Evolutionary conservation across 1,284 basidiomycete species (phyloP).

Genomic region (Gymnopus androsaceus): DNA sequence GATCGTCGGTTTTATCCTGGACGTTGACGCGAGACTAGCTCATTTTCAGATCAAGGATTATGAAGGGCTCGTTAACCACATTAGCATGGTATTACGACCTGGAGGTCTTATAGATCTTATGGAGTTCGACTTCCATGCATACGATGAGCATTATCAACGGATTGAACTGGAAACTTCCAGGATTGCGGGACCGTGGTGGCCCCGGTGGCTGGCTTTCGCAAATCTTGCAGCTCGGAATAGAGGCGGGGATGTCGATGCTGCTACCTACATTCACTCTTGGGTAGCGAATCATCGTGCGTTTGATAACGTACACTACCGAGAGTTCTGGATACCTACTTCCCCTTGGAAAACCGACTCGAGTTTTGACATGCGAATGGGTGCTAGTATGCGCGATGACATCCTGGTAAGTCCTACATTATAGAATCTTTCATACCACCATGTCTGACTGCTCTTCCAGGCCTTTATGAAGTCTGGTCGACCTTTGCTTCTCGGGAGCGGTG

Average conservation of each 20-base stretch:
- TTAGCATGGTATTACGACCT: constrained; percentile 65
- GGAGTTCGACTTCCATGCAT: constrained; percentile 69
- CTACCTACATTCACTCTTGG: constrained; percentile 56
- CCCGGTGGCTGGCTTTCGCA: constrained; percentile 61
- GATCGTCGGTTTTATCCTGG: neutral
- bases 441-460: constrained; percentile 38
- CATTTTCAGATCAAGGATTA: constrained; percentile 66
- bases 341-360: constrained; percentile 43
- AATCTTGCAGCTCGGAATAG: constrained; percentile 50
- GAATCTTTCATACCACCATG: constrained; percentile 1
- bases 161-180: constrained; percentile 44
- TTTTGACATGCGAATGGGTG: constrained; percentile 27
- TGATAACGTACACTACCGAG: constrained; percentile 54
- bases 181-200: constrained; percentile 52
- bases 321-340: constrained; percentile 60
- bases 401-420: constrained; percentile 30
- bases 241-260: constrained; percentile 65
- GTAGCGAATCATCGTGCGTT: constrained; percentile 50
- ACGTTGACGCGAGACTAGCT: neutral
- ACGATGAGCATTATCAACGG: constrained; percentile 50
- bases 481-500: constrained; percentile 61
- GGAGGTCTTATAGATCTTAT: constrained; percentile 65
- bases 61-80: constrained; percentile 62
- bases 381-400: constrained; percentile 40
- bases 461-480: constrained; percentile 68